phyloP scores from a whole-genome alignment of 768 basidiomycete species.

The Punctularia strigosozonata region DNA sequence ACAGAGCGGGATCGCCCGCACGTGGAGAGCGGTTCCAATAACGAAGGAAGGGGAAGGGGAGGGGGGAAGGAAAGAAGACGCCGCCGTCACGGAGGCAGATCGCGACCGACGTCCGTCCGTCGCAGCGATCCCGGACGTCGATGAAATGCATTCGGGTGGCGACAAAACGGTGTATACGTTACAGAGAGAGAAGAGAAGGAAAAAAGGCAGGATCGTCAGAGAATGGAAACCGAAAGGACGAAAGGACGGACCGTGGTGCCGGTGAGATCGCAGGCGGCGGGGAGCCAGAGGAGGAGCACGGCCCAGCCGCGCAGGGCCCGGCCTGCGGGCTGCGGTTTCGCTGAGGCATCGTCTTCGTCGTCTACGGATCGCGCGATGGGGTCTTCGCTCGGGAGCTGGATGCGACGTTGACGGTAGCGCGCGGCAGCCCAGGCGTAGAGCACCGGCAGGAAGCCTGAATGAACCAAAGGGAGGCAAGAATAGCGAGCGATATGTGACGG shows the following conservation, averaged over 20 bases:
- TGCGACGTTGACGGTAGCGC: constrained; percentile 30
- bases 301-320: constrained; percentile 54
- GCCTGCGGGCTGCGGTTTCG: constrained; percentile 14
- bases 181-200: too few species aligned
- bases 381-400: constrained; percentile 42
- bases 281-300: constrained; percentile 73
- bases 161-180: too few species aligned
- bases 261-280: constrained; percentile 81
- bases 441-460: constrained; percentile 73
- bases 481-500: constrained; percentile 2
- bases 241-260: constrained; percentile 66
- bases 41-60: too few species aligned
- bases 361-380: constrained; percentile 14
- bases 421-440: constrained; percentile 54
- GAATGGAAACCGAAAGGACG: neutral
- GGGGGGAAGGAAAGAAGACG: too few species aligned
- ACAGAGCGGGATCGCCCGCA: too few species aligned
- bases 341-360: constrained; percentile 19
- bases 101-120: too few species aligned
- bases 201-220: neutral
- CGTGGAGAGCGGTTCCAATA: too few species aligned
- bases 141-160: too few species aligned
- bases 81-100: too few species aligned
- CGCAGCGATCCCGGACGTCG: too few species aligned
- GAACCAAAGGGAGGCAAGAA: constrained; percentile 10